A percentile compares a stretch with the other conserved stretches of the same genome.
These are phyloP conservation scores for Crithidia acanthocephali DNA, from an alignment of 208 protist genomes.

Conservation along the genomic window DNA sequence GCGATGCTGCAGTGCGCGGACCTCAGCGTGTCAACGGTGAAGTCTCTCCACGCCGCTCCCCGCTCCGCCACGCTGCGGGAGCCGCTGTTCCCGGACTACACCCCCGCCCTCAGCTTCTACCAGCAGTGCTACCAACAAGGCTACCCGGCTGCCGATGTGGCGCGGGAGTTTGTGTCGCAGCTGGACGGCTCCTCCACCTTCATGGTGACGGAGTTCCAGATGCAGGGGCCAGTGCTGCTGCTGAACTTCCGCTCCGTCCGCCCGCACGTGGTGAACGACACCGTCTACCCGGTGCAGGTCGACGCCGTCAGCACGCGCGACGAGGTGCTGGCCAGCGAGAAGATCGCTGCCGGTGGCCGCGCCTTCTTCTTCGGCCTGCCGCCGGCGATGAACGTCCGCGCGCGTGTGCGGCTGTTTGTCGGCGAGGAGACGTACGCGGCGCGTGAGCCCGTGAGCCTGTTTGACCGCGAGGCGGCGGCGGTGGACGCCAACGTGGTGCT, in stretches of 20 bases:
- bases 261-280: conserved; percentile 33
- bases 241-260: conserved; percentile 24
- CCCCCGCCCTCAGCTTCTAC: conserved; percentile 25
- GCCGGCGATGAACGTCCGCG: conserved; percentile 13
- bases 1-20: conserved; percentile 27
- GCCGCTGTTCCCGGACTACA: conserved; percentile 26
- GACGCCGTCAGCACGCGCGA: conserved; percentile 23
- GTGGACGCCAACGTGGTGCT: conserved; percentile 20
- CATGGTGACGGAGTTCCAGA: conserved; percentile 28
- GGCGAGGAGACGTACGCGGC: conserved; percentile 24
- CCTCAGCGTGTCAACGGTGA: conserved; percentile 22
- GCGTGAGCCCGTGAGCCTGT: conserved; percentile 19
- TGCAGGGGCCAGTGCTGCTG: conserved; percentile 26
- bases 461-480: conserved; percentile 26
- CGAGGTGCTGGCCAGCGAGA: conserved; percentile 22
- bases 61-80: conserved; percentile 22
- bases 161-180: conserved; percentile 33
- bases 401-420: conserved; percentile 17
- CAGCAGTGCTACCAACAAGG: conserved; percentile 22
- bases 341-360: conserved; percentile 11
- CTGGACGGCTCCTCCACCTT: conserved; percentile 33
- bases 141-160: conserved; percentile 11
- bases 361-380: conserved; percentile 31
- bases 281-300: conserved; percentile 23
- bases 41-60: not conserved